Evolutionary conservation across 257 asterid genomes (phyloP).

Genomic region (Gentiana straminea): DNA sequence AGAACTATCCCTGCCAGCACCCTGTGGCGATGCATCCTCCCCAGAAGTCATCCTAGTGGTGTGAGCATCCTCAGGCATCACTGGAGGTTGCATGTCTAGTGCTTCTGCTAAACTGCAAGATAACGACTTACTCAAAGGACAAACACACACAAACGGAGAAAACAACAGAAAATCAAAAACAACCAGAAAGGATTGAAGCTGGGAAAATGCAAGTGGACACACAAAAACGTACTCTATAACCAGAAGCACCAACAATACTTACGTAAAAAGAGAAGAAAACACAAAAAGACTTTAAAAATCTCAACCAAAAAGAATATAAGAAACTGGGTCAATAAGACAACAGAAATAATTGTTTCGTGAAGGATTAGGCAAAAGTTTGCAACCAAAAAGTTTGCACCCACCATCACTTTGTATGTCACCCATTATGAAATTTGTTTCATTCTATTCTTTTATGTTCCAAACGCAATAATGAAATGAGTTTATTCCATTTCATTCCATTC

Average conservation of each 20-base stretch:
- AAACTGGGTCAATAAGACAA: not conserved
- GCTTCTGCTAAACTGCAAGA: constrained; percentile 87
- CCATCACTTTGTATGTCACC: too few species aligned
- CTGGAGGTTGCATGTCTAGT: constrained; percentile 93
- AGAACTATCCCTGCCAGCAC: constrained; percentile 71
- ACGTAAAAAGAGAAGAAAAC: not conserved
- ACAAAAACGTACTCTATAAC: not conserved
- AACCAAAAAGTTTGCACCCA: too few species aligned
- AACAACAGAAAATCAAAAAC: not conserved
- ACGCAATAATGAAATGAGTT: too few species aligned
- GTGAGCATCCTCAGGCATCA: constrained; percentile 98
- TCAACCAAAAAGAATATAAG: not conserved
- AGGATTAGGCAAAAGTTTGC: too few species aligned
- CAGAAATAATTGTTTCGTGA: too few species aligned
- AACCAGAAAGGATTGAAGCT: not conserved
- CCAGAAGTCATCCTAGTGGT: constrained; percentile 94
- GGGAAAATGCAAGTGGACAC: not conserved
- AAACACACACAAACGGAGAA: not conserved
- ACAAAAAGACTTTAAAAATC: too few species aligned
- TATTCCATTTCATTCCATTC: too few species aligned
- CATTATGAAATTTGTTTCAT: too few species aligned
- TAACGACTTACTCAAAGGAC: not conserved
- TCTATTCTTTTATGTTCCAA: too few species aligned
- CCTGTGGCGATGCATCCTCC: constrained; percentile 65
- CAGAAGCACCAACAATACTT: not conserved